Evolutionary conservation across 257 asterid species (phyloP).

Genomic region (Petrea volubilis): DNA sequence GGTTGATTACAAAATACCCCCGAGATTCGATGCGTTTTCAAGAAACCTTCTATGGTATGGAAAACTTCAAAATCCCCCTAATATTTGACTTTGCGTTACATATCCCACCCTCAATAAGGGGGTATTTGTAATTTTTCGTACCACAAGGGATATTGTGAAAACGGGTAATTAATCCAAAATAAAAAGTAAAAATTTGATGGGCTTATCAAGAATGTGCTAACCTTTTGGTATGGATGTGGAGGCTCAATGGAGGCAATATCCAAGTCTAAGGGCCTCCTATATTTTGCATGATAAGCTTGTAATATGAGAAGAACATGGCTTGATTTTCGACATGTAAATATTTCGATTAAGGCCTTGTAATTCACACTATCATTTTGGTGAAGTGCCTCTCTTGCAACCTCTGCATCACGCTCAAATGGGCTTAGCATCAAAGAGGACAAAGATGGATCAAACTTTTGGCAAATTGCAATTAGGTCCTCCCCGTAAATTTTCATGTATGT

Average conservation of each 20-base stretch:
- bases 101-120: too few relatives aligned
- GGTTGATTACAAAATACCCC: too few relatives aligned
- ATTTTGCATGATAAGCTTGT: conserved; percentile 57
- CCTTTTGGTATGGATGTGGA: conserved; percentile 67
- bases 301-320: conserved; percentile 68
- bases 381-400: conserved; percentile 57
- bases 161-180: too few relatives aligned
- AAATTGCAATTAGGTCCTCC: conserved; percentile 38
- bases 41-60: too few relatives aligned
- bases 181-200: neutral
- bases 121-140: too few relatives aligned
- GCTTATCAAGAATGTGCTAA: neutral
- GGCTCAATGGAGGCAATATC: conserved; percentile 65
- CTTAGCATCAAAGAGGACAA: conserved; percentile 38
- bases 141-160: too few relatives aligned
- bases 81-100: too few relatives aligned
- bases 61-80: too few relatives aligned
- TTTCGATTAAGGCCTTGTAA: conserved; percentile 51
- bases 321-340: conserved; percentile 64
- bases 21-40: too few relatives aligned
- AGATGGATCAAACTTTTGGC: conserved; percentile 17
- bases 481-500: conserved; percentile 41
- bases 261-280: conserved; percentile 42
- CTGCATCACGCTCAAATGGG: conserved; percentile 65
- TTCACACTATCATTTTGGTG: conserved; percentile 16